Evolutionary conservation across 2,329 filamentous ascomycete species (phyloP), one percentile per base, ranked within the genome.

Genomic region (Nigrograna mackinnonii): DNA sequence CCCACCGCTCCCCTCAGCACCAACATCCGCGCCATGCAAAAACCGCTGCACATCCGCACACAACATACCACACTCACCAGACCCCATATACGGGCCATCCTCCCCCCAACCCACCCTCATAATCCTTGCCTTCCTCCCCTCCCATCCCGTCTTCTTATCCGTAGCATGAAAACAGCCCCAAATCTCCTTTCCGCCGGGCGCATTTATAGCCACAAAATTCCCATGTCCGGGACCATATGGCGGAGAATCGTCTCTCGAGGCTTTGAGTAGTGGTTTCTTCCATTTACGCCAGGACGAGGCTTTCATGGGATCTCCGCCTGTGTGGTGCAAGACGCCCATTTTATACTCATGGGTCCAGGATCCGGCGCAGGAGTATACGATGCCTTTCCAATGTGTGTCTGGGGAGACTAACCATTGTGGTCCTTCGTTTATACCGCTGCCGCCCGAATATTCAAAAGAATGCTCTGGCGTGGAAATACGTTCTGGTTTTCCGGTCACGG

Each of bases 331-430:
- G 0, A 71, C 64, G n/a, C 68, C 69, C 69, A 76, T 74, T 49
- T 76, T 76, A 56, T 76, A 76, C 42, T 75, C 67, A 35, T 67
- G 66, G 1, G 73, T 76, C 73, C 73, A 76, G 46, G 60, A 67
- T 2, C 71, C 73, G 0, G 71, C 70, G 46, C 72, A 75, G 4
- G 65, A 70, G 44, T 74, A 76, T n/a, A 67, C 72, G n/a, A 76
- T 49, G 2, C 73, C 73, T 12, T 50, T 55, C 72, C 73, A 76
- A 1, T 54, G 43, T 0, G 58, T 60, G 39, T 71, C 63, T 1
- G 66, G 68, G 1, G 57, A 58, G 35, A 51, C 57, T 2, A 73
- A 47, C 20, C 63, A 62, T 44, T 73, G 70, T 14, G 70, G 70
- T 0, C 70, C 73, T 47, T 76, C 73, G 46, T 75, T 75, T 49